These are phyloP conservation scores for Geranium brycei DNA, from an alignment of 345 rosid species.

Conservation along the genomic window DNA sequence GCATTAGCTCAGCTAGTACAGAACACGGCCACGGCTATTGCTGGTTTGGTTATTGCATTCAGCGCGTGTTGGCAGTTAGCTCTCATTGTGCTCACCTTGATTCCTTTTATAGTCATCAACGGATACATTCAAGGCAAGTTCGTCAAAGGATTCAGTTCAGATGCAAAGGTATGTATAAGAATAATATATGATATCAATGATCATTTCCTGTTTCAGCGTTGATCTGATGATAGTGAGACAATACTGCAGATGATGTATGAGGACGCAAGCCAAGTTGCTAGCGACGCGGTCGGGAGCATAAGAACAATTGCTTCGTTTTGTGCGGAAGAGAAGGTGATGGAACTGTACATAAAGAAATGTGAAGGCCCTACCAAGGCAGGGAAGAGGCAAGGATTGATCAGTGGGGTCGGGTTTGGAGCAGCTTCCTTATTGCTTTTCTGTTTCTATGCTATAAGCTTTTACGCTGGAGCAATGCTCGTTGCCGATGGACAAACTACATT, in stretches of 20 bases:
- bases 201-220: background rate
- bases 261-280: conserved; percentile 87
- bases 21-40: conserved; percentile 40
- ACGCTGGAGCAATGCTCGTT: conserved; percentile 64
- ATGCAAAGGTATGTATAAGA: conserved; percentile 44
- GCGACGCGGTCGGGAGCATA: conserved; percentile 83
- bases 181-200: background rate
- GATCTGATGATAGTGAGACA: background rate
- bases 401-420: conserved; percentile 59
- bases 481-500: conserved; percentile 38
- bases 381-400: conserved; percentile 51
- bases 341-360: conserved; percentile 56
- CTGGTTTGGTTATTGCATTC: conserved; percentile 65
- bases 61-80: conserved; percentile 60
- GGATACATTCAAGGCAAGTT: conserved; percentile 53
- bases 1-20: conserved; percentile 51
- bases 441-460: conserved; percentile 56
- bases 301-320: conserved; percentile 86
- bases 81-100: conserved; percentile 37
- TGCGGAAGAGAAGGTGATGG: conserved; percentile 75
- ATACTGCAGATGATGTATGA: conserved; percentile 58
- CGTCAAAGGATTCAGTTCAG: conserved; percentile 70
- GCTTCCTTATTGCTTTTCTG: conserved; percentile 45
- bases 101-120: conserved; percentile 52
- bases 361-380: conserved; percentile 69